Evolutionary conservation across 2,329 filamentous ascomycete species (phyloP).

Genomic region (Exophiala aquamarina): DNA sequence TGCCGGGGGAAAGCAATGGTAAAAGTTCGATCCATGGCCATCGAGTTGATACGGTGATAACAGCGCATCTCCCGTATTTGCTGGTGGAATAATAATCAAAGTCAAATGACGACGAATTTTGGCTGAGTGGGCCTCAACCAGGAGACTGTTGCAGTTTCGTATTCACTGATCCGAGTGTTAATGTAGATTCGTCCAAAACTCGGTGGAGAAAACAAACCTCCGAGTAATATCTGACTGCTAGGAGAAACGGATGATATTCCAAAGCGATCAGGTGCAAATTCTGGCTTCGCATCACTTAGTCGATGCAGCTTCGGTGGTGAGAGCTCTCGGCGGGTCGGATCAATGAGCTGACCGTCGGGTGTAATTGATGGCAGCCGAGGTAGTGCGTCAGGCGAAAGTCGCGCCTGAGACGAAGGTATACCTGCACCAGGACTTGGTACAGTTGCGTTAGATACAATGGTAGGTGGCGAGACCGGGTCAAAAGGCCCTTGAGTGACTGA

Average conservation of each 20-base stretch:
- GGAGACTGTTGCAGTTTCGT: conserved; percentile 14
- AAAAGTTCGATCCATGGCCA: too few species aligned
- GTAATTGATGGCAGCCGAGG: conserved; percentile 26
- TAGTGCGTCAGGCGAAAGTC: conserved; percentile 19
- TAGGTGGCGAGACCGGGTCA: conserved; percentile 7
- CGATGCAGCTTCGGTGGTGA: conserved; percentile 12
- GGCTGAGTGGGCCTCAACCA: conserved; percentile 17
- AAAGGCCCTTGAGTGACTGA: conserved; percentile 18
- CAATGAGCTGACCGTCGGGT: conserved; percentile 21
- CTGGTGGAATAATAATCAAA: too few species aligned
- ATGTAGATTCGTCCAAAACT: conserved; percentile 9
- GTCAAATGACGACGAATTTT: too few species aligned
- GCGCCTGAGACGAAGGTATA: conserved; percentile 9
- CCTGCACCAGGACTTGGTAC: conserved; percentile 1
- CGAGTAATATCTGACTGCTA: conserved; percentile 15
- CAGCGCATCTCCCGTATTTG: too few species aligned
- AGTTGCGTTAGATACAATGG: conserved; percentile 1
- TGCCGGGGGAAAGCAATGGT: too few species aligned
- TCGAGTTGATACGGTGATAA: too few species aligned
- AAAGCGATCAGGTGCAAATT: conserved; percentile 15
- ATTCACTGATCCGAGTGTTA: conserved; percentile 18
- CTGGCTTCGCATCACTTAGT: conserved; percentile 4
- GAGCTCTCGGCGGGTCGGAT: conserved; percentile 8
- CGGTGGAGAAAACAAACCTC: conserved; percentile 18
- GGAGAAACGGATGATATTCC: conserved; percentile 16